Percentiles rank a stretch among this genome's conserved stretches.
These are phyloP conservation scores for Protea cynaroides DNA, from an alignment of 164 flowering plant species.

Conservation along the genomic window DNA sequence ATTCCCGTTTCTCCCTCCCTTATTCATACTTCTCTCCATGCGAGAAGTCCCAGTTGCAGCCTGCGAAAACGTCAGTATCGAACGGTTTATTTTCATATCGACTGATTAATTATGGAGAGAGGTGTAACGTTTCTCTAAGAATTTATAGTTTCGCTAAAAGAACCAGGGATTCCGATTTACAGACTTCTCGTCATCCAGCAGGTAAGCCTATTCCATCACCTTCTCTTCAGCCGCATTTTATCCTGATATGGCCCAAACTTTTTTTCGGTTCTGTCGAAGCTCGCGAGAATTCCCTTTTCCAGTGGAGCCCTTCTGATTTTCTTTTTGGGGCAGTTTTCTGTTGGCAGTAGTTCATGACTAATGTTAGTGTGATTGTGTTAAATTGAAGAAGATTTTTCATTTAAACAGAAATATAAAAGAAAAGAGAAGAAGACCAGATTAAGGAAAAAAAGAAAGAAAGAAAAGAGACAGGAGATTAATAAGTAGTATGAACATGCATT, in stretches of 20 bases:
- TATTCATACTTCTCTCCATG: neutral
- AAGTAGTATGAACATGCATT: too few species aligned
- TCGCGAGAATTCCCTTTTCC: neutral
- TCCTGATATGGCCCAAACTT: too few species aligned
- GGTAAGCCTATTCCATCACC: neutral
- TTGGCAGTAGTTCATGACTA: too few species aligned
- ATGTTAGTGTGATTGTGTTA: too few species aligned
- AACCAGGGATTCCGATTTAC: neutral
- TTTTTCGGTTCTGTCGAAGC: neutral
- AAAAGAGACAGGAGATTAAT: too few species aligned
- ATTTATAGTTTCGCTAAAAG: constrained; percentile 5
- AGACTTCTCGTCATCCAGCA: neutral
- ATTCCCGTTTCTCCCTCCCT: neutral
- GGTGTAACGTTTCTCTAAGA: constrained; percentile 5
- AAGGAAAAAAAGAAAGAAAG: too few species aligned
- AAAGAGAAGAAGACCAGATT: too few species aligned
- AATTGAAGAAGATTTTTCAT: too few species aligned
- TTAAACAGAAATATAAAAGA: too few species aligned
- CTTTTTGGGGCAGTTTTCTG: too few species aligned
- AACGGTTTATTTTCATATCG: neutral
- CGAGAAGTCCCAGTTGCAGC: neutral
- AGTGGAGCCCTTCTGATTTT: too few species aligned
- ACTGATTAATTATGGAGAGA: constrained; percentile 3
- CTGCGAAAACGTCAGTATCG: neutral
- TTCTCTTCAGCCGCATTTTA: neutral